Evolutionary conservation across 805 yeast genomes (phyloP), one percentile per base, ranked within the genome.

Genomic region (Saccharomyces mikatae): DNA sequence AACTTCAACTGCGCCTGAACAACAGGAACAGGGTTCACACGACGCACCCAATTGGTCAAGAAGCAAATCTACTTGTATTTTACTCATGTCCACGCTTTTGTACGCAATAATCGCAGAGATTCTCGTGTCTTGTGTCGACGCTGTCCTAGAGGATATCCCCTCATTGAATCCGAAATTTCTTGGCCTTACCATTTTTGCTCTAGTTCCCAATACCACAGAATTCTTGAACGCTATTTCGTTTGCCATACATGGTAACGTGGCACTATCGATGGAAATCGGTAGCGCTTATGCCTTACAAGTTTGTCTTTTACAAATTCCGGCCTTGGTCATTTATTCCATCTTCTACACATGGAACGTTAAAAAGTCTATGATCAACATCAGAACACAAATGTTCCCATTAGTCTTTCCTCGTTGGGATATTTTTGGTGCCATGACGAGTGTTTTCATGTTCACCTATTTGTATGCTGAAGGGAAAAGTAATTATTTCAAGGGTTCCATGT

Each of bases 21-120:
- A 54, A 22, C 52, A 50, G 17, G 59, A 52, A 11, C 68, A 64
- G n/a, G 86, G 86, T 4, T 95, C 96, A 1, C 97, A 92, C 62
- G 97, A 90, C 68, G 95, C 97, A 0, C 98, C 99, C 48, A 94
- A 94, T 67, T 94, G 99, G 99, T 85, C 96, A 6, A 80, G 92
- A 63, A 74, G 74, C 14, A 92, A 90, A 70, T 87, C 96, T 1
- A 80, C 96, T 0, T 79, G 86, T 17, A 91, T 94, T 52, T 75
- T 94, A 48, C 74, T 94, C 6, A 80, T 86, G 2, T 92, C 98
- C 0, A 94, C 99, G 0, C 58, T 91, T 10, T 73, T 90, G 22
- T 94, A 94, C 70, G 97, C 99, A 0, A 72, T 89, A 31, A 91
- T 94, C 62, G 99, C 98, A 1, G 98, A 92, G 70, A 89, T 92